Conservation (phyloP, 75 land plant genomes). For the Pinus tabuliformis region DNA sequence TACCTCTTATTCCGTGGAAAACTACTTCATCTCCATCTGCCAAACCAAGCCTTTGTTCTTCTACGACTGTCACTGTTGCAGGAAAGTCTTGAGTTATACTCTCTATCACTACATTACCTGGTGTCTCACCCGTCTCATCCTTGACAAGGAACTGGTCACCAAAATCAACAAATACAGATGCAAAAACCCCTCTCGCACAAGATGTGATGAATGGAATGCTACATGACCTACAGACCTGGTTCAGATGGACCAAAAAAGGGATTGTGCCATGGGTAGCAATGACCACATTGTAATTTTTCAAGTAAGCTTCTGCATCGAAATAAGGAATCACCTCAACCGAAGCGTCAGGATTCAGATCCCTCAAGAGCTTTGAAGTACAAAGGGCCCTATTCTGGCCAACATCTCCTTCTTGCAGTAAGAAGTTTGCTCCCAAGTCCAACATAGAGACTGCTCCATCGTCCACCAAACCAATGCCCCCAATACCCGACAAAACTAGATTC, state of each 20-base stretch:
- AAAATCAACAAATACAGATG: constrained; percentile 38
- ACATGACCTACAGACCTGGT: constrained; percentile 23
- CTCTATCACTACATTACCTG: constrained; percentile 30
- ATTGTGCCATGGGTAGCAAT: constrained; percentile 32
- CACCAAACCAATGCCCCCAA: constrained; percentile 34
- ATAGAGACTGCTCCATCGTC: constrained; percentile 33
- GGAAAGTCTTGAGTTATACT: constrained; percentile 52
- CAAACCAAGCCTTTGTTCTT: constrained; percentile 52
- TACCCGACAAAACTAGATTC: constrained; percentile 39
- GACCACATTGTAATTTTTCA: constrained; percentile 20
- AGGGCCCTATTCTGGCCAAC: constrained; percentile 39
- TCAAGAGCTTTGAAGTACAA: constrained; percentile 18
- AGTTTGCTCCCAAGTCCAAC: constrained; percentile 34
- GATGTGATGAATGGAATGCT: constrained; percentile 31
- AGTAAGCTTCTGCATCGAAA: constrained; percentile 11
- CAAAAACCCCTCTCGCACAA: constrained; percentile 34
- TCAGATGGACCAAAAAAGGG: constrained; percentile 26
- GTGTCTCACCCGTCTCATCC: constrained; percentile 36
- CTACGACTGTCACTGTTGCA: constrained; percentile 51
- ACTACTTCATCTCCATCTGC: constrained; percentile 48
- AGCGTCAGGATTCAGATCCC: constrained; percentile 22
- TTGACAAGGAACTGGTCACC: constrained; percentile 31
- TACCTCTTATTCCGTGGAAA: constrained; percentile 42
- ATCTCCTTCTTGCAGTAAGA: constrained; percentile 34
- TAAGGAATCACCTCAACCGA: constrained; percentile 23